Conservation (phyloP, 2,329 filamentous ascomycete species). For the Pseudofabraea citricarpa region DNA sequence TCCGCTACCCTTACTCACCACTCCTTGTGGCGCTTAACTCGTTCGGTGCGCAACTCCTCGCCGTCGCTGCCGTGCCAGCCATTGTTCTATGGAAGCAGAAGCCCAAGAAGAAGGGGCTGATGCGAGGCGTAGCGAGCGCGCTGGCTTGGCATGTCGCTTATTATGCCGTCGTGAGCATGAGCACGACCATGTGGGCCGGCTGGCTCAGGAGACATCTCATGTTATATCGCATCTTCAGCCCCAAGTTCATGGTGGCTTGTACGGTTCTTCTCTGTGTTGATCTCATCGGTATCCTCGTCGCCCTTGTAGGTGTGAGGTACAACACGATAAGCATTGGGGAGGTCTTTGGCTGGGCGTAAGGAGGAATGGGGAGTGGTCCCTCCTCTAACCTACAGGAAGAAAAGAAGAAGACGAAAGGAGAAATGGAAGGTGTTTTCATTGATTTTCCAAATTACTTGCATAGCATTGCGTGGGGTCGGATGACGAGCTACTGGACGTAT, state of each 20-base stretch:
- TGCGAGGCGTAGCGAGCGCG: conserved; percentile 60
- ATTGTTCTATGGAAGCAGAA: conserved; percentile 85
- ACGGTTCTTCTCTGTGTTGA: conserved; percentile 72
- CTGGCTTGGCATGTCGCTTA: conserved; percentile 74
- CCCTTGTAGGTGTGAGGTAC: conserved; percentile 68
- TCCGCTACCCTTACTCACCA: conserved; percentile 87
- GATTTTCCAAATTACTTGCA: too few relatives aligned
- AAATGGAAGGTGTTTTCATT: too few relatives aligned
- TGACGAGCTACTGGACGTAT: too few relatives aligned
- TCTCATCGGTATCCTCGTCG: conserved; percentile 63
- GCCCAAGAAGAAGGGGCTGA: conserved; percentile 51
- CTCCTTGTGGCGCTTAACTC: conserved; percentile 79
- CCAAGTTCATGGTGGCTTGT: conserved; percentile 81
- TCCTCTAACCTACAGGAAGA: too few relatives aligned
- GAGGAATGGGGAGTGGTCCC: background rate
- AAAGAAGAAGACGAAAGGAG: too few relatives aligned
- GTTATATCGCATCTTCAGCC: conserved; percentile 91
- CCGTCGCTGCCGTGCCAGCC: conserved; percentile 73
- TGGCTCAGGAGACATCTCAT: conserved; percentile 88
- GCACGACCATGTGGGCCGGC: conserved; percentile 87
- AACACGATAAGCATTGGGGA: conserved; percentile 77
- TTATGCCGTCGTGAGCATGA: conserved; percentile 76
- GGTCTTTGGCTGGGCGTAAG: conserved; percentile 67
- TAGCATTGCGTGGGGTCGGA: too few relatives aligned
- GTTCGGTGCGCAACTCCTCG: conserved; percentile 83